Evolutionary conservation across 106 monocot genomes (phyloP).

Genomic region (Phalaenopsis equestris): DNA sequence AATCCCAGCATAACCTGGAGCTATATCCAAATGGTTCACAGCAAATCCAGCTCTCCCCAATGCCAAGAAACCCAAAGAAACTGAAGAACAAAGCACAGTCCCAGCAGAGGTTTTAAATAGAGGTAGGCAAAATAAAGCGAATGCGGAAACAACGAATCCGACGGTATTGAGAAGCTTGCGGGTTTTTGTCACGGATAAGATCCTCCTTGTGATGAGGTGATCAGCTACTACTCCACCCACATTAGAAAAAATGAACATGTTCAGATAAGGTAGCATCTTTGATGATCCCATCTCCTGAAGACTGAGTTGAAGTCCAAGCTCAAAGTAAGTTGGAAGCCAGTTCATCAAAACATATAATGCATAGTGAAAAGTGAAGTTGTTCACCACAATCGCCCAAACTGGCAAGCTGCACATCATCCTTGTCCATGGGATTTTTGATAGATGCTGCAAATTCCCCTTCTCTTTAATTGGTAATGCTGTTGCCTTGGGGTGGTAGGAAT

Average conservation of each 20-base stretch:
- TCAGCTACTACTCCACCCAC: slow-evolving; percentile 76
- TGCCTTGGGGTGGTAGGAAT: slow-evolving; percentile 33
- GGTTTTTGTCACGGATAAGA: slow-evolving; percentile 56
- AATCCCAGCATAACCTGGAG: slow-evolving; percentile 91
- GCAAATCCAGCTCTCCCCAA: slow-evolving; percentile 96
- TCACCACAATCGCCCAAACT: slow-evolving; percentile 85
- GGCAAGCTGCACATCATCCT: slow-evolving; percentile 68
- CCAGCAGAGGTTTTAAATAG: slow-evolving; percentile 43
- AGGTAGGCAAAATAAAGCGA: slow-evolving; percentile 68
- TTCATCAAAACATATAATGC: slow-evolving; percentile 95
- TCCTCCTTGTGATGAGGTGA: slow-evolving; percentile 60
- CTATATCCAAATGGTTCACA: slow-evolving; percentile 92
- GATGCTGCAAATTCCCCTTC: slow-evolving; percentile 18
- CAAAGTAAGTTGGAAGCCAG: slow-evolving; percentile 92
- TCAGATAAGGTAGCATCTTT: slow-evolving; percentile 87
- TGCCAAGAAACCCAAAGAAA: slow-evolving; percentile 83
- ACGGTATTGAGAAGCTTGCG: slow-evolving; percentile 72
- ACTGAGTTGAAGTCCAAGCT: slow-evolving; percentile 69
- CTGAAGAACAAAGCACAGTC: slow-evolving; percentile 61
- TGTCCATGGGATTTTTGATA: slow-evolving; percentile 70
- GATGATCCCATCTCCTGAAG: slow-evolving; percentile 96
- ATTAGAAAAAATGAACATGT: slow-evolving; percentile 95
- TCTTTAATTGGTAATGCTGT: slow-evolving; percentile 49
- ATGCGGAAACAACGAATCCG: slow-evolving; percentile 60
- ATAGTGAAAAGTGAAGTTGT: slow-evolving; percentile 96